Evolutionary conservation across 129 eudicot species (phyloP).

Genomic region (Pseudognaphalium luteoalbum): DNA sequence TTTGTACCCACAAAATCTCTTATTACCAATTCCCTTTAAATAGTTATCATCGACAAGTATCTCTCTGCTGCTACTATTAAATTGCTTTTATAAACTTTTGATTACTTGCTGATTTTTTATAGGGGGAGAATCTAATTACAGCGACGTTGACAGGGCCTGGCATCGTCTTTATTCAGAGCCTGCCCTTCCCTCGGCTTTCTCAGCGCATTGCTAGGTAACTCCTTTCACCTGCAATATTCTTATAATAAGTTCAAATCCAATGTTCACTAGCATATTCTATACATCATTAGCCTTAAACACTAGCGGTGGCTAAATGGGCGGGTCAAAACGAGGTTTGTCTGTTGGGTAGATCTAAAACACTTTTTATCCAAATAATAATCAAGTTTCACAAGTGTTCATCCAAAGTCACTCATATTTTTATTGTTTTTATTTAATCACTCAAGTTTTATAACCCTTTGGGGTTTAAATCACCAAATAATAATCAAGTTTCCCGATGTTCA

Average conservation of each 20-base stretch:
- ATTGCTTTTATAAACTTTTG: not conserved
- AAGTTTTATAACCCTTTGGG: no score
- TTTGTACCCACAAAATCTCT: not conserved
- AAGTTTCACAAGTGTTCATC: no score
- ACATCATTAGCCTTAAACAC: not conserved
- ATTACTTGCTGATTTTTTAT: constrained; percentile 13
- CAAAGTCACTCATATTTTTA: no score
- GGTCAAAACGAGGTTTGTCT: not conserved
- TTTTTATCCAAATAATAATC: not conserved
- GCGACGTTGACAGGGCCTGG: constrained; percentile 96
- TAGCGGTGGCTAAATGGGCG: not conserved
- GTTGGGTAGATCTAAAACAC: not conserved
- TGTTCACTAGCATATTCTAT: not conserved
- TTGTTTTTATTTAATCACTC: no score
- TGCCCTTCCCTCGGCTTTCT: constrained; percentile 93
- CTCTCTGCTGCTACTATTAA: no score
- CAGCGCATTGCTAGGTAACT: constrained; percentile 92
- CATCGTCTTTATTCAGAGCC: constrained; percentile 91
- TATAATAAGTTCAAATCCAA: not conserved
- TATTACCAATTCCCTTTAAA: not conserved
- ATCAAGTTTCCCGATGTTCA: no score
- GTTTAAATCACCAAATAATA: no score
- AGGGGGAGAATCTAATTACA: constrained; percentile 86
- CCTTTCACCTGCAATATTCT: not conserved
- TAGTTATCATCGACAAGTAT: no score